A percentile compares a stretch with the other conserved stretches of the same genome.
phyloP scores from a whole-genome alignment of 2,329 filamentous ascomycete genomes.

The Exophiala bonariae region DNA sequence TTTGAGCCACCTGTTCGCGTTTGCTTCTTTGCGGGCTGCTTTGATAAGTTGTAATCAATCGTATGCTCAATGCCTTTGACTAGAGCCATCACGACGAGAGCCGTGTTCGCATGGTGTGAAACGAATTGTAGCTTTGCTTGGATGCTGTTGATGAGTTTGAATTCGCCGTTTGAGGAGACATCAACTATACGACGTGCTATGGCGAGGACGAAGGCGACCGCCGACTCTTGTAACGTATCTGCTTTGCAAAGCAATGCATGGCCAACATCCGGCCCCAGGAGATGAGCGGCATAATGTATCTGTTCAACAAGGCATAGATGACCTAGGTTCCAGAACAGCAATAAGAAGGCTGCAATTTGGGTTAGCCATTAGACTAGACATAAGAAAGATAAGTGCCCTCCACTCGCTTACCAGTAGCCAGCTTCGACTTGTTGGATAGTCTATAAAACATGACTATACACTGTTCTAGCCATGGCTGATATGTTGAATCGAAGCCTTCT shows the following conservation, averaged over 20 bases:
- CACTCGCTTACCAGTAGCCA: constrained; percentile 12
- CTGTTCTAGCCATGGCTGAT: constrained; percentile 14
- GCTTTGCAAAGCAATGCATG: constrained; percentile 5
- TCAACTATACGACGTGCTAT: constrained; percentile 16
- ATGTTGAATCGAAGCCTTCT: constrained; percentile 11
- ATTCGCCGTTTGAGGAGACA: constrained; percentile 13
- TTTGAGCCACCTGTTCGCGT: neutral
- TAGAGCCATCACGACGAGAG: constrained; percentile 13
- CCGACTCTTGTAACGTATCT: constrained; percentile 4
- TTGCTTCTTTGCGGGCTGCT: neutral
- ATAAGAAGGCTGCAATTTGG: constrained; percentile 8
- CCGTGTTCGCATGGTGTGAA: constrained; percentile 18
- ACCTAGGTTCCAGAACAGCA: constrained; percentile 14
- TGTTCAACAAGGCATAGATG: constrained; percentile 12
- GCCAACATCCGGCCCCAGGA: constrained; percentile 3
- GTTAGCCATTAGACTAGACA: neutral
- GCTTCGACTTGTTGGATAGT: constrained; percentile 16
- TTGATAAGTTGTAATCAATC: constrained; percentile 11
- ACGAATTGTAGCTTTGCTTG: constrained; percentile 16
- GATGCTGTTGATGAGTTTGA: constrained; percentile 17
- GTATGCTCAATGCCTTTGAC: constrained; percentile 18
- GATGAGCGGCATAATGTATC: constrained; percentile 7
- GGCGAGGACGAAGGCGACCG: constrained; percentile 12
- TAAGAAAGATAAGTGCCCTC: neutral
- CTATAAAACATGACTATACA: constrained; percentile 16